Evolutionary conservation across 768 basidiomycete species (phyloP).

Genomic region (Holtermanniella nyarrowii): DNA sequence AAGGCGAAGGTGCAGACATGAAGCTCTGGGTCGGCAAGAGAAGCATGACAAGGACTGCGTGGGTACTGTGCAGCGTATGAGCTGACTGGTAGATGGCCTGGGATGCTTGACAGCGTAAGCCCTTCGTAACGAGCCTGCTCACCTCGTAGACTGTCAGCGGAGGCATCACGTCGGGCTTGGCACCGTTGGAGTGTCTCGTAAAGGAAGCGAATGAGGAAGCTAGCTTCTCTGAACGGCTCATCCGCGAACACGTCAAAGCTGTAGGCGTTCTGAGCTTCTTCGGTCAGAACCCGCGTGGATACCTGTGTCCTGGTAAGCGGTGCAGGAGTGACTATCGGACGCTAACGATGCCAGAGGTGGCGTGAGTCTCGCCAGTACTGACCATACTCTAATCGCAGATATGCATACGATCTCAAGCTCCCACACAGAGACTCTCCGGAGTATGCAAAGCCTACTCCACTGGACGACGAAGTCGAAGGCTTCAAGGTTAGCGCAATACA

Average conservation of each 20-base stretch:
- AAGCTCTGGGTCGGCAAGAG: conserved; percentile 81
- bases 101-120: conserved; percentile 64
- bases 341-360: conserved; percentile 73
- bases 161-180: conserved; percentile 73
- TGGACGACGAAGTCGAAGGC: conserved; percentile 87
- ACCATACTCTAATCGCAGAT: conserved; percentile 45
- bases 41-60: conserved; percentile 80
- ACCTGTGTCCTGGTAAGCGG: not conserved
- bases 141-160: conserved; percentile 61
- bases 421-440: conserved; percentile 44
- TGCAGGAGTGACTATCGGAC: conserved; percentile 31
- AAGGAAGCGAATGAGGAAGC: conserved; percentile 95
- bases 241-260: conserved; percentile 53
- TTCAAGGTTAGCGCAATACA: conserved; percentile 57
- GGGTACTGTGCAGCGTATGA: conserved; percentile 42
- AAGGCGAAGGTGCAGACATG: conserved; percentile 42
- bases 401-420: conserved; percentile 69
- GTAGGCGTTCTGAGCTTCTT: too few relatives aligned
- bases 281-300: too few relatives aligned
- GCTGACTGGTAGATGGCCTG: conserved; percentile 53
- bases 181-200: conserved; percentile 60
- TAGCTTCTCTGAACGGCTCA: conserved; percentile 58
- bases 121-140: not conserved
- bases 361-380: conserved; percentile 47
- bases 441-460: conserved; percentile 57